These are phyloP conservation scores for Pseudocercospora eumusae DNA, from an alignment of 2,329 filamentous ascomycete species.

Conservation along the genomic window DNA sequence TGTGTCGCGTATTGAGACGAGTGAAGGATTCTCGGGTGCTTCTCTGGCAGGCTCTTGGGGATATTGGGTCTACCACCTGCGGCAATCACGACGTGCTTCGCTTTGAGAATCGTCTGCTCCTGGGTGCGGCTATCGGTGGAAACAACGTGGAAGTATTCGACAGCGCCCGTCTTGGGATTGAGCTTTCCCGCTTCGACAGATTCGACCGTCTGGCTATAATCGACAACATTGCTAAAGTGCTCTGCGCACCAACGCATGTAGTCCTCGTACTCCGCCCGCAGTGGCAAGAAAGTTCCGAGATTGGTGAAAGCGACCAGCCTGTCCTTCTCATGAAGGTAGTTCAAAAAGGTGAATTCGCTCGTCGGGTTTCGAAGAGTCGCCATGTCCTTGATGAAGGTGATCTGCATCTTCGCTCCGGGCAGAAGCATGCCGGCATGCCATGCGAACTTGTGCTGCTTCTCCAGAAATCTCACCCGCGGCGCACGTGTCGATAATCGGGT, in stretches of 20 bases:
- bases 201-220: constrained; percentile 76
- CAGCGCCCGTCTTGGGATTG: constrained; percentile 53
- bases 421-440: constrained; percentile 98
- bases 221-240: constrained; percentile 71
- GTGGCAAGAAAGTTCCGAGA: constrained; percentile 81
- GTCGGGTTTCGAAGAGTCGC: constrained; percentile 84
- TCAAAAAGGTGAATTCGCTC: constrained; percentile 91
- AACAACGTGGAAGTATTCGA: constrained; percentile 67
- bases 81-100: constrained; percentile 70
- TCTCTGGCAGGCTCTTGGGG: constrained; percentile 67
- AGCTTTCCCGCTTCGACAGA: constrained; percentile 61
- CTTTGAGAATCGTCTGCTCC: constrained; percentile 54
- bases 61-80: constrained; percentile 69
- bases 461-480: constrained; percentile 81
- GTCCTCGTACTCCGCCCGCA: constrained; percentile 87
- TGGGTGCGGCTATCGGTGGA: constrained; percentile 65
- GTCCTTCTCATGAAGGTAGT: constrained; percentile 80
- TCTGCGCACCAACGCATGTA: constrained; percentile 91
- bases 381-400: constrained; percentile 95
- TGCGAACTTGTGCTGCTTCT: constrained; percentile 78
- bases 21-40: constrained; percentile 76
- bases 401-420: constrained; percentile 93
- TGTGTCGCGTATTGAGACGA: constrained; percentile 79
- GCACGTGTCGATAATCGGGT: constrained; percentile 42
- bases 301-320: constrained; percentile 92